Conservation (phyloP, 495 filamentous ascomycete species). For the Hapsidospora chrysogenum region DNA sequence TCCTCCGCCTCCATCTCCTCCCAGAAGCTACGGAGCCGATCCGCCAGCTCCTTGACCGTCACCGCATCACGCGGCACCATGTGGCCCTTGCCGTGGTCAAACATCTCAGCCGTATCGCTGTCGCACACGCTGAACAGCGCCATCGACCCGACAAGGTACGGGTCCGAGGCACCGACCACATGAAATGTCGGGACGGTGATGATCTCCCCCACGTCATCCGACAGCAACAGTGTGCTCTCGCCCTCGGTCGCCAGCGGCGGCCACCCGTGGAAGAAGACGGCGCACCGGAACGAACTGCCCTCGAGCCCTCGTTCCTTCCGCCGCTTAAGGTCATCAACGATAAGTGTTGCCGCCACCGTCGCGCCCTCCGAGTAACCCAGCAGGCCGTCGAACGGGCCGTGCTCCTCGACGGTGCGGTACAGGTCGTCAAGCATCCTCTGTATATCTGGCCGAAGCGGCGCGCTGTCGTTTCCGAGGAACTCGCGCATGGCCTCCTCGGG, state of each 20-base stretch:
- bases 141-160: constrained; percentile 37
- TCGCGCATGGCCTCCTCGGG: no score
- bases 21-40: no score
- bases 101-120: constrained; percentile 35
- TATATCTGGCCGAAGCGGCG: no score
- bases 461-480: no score
- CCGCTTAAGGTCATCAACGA: constrained; percentile 34
- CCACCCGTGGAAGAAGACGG: constrained; percentile 40
- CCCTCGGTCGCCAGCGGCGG: constrained; percentile 32
- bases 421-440: no score
- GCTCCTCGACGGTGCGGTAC: no score
- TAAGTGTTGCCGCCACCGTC: constrained; percentile 34
- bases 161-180: constrained; percentile 40
- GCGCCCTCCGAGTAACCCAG: constrained; percentile 49
- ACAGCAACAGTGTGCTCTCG: constrained; percentile 22
- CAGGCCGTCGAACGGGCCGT: no score
- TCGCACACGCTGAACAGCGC: constrained; percentile 44
- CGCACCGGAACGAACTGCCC: constrained; percentile 22
- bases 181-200: constrained; percentile 41
- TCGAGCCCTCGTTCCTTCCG: constrained; percentile 24
- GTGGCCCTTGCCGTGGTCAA: constrained; percentile 43
- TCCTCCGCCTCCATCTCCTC: no score
- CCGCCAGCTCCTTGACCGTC: constrained; percentile 30
- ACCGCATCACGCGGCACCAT: constrained; percentile 33
- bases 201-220: constrained; percentile 33